Evolutionary conservation across 2,329 filamentous ascomycete genomes (phyloP), one percentile per base, ranked within the genome.

Genomic region (Pseudomassariella vexata): DNA sequence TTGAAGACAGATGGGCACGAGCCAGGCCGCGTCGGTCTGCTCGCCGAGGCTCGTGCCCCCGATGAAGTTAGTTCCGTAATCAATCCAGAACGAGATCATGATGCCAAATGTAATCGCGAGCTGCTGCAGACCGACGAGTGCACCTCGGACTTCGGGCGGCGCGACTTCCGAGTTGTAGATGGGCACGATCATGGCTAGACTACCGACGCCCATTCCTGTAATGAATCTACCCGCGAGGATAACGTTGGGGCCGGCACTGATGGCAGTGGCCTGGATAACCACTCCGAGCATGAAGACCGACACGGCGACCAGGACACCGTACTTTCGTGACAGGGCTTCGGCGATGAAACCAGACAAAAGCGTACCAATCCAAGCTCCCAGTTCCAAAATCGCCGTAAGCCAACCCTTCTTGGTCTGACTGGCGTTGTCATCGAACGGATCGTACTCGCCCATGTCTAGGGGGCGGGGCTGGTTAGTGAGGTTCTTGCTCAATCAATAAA

Each of bases 361-460:
- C 0, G 79, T 75, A 22, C 84, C 84, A n/a, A 85, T 50, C 82
- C 82, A 88, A 25, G 82, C 83, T 32, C 83, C 83, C 2, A 88
- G 70, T 50, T 87, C 82, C 17, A 88, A 73, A 41, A 86, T 85
- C 3, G 82, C 67, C 1, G 72, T 76, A 5, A 79, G 50, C 73
- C 72, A 77, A 11, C 73, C 73, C 46, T 76, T 76, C 41, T 70
- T 66, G 5, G 68, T 68, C 46, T 68, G 63, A 37, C 68, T 55
- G n/a, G 60, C 60, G 11, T 50, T 59, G 21, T 56, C 47, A 38
- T 65, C 57, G 25, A 65, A 43, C 3, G 62, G 62, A 37, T 65
- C 63, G 40, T 75, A 75, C 20, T 65, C 63, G 30, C 68, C 71
- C 72, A 76, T 77, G 36, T 77, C 68, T 73, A 19, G n/a, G n/a